Percentiles rank a stretch among this genome's conserved stretches.
Evolutionary conservation across 768 basidiomycete species (phyloP).

Genomic region (Dentipellis sp.): DNA sequence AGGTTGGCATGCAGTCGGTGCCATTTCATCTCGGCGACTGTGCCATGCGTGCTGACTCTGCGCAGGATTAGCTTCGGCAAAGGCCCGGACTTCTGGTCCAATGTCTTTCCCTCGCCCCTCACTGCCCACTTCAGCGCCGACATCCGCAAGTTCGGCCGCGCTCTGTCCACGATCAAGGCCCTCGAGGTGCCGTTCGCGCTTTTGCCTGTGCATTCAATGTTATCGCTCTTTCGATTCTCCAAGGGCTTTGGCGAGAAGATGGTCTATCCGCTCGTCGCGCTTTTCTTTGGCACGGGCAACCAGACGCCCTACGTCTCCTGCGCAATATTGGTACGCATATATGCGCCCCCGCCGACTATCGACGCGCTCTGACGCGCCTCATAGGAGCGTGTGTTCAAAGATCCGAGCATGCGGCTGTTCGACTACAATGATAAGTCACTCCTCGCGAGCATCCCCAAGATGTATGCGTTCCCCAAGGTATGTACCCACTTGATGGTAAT

Average conservation of each 20-base stretch:
- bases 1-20: slow-evolving; percentile 26
- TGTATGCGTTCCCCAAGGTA: slow-evolving; percentile 29
- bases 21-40: not conserved
- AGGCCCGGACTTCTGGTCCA: slow-evolving; percentile 29
- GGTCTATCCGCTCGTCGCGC: slow-evolving; percentile 27
- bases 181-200: slow-evolving; percentile 23
- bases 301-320: slow-evolving; percentile 28
- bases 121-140: slow-evolving; percentile 21
- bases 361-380: not conserved
- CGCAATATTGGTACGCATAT: slow-evolving; percentile 19
- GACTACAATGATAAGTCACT: slow-evolving; percentile 24
- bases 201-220: slow-evolving; percentile 26
- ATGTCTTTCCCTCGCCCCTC: slow-evolving; percentile 27
- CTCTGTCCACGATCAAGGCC: slow-evolving; percentile 22
- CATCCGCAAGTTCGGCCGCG: slow-evolving; percentile 24
- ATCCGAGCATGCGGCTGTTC: slow-evolving; percentile 27
- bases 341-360: not conserved
- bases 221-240: slow-evolving; percentile 26
- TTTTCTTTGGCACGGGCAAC: slow-evolving; percentile 29
- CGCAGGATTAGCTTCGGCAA: slow-evolving; percentile 25
- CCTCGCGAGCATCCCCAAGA: slow-evolving; percentile 25
- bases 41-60: not conserved
- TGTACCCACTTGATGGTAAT: not conserved
- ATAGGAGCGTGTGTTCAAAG: slow-evolving; percentile 26
- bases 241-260: slow-evolving; percentile 27